Conservation (phyloP, 306 rosid species). For the Cicer yamashitae region DNA sequence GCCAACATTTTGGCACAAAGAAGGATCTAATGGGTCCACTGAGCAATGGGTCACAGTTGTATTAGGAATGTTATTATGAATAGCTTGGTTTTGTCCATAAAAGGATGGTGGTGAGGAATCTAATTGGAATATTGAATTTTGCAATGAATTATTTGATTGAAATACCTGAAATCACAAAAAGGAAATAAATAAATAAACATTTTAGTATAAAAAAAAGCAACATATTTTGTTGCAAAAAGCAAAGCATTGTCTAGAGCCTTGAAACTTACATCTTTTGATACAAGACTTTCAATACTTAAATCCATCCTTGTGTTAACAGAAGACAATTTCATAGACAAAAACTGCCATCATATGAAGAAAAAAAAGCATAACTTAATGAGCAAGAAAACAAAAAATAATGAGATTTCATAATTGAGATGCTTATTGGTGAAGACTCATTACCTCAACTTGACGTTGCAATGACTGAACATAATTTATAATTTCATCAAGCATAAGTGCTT, state of each 20-base stretch:
- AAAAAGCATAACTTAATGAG: constrained; percentile 40
- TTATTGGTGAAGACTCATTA: constrained; percentile 45
- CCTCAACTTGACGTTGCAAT: constrained; percentile 98
- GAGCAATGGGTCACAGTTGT: constrained; percentile 55
- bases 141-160: constrained; percentile 65
- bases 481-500: constrained; percentile 97
- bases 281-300: constrained; percentile 63
- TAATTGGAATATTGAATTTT: constrained; percentile 67
- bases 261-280: constrained; percentile 82
- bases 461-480: constrained; percentile 98
- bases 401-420: constrained; percentile 41
- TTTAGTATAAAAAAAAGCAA: background rate
- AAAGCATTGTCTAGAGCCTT: constrained; percentile 35
- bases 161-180: constrained; percentile 59
- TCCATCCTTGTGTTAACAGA: constrained; percentile 88
- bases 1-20: constrained; percentile 63
- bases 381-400: constrained; percentile 45
- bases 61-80: constrained; percentile 58
- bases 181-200: constrained; percentile 37
- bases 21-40: constrained; percentile 69
- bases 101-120: constrained; percentile 76
- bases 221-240: constrained; percentile 37
- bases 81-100: constrained; percentile 66
- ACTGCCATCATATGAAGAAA: constrained; percentile 50
- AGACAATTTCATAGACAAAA: constrained; percentile 93